Conservation (phyloP, 768 basidiomycete genomes). For the Agaricus subrufescens region DNA sequence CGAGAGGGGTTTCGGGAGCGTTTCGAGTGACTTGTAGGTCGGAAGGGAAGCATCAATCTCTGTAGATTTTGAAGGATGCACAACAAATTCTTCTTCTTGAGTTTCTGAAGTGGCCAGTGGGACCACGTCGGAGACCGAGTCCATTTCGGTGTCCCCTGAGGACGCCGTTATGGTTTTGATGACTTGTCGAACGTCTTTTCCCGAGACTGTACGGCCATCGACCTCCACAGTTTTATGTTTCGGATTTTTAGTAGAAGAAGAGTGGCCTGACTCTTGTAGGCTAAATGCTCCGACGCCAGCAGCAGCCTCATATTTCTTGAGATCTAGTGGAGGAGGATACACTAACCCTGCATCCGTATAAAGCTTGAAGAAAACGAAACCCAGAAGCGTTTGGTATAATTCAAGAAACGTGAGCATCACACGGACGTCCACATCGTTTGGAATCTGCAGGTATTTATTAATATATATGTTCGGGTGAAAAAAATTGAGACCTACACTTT, state of each 20-base stretch:
- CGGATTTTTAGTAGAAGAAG: constrained; percentile 30
- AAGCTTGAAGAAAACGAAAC: constrained; percentile 97
- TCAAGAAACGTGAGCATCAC: constrained; percentile 98
- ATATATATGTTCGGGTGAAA: constrained; percentile 6
- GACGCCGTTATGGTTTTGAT: constrained; percentile 49
- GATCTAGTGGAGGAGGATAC: constrained; percentile 92
- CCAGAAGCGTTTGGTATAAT: constrained; percentile 93
- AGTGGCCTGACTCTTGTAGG: constrained; percentile 47
- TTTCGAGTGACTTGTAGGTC: constrained; percentile 63
- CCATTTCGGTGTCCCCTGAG: constrained; percentile 33
- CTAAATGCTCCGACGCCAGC: constrained; percentile 88
- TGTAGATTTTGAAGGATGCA: constrained; percentile 49
- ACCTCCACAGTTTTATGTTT: constrained; percentile 45
- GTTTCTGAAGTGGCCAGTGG: constrained; percentile 21
- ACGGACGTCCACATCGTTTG: constrained; percentile 92
- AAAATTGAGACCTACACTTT: constrained; percentile 54
- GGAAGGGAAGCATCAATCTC: constrained; percentile 47
- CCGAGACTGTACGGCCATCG: constrained; percentile 40
- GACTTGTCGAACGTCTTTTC: constrained; percentile 53
- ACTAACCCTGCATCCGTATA: constrained; percentile 90
- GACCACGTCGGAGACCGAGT: constrained; percentile 1
- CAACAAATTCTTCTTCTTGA: constrained; percentile 61
- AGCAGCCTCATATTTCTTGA: constrained; percentile 73
- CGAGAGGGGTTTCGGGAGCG: constrained; percentile 51
- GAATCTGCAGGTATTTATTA: constrained; percentile 52